These are phyloP conservation scores for Trichoderma sp. DNA, from an alignment of 2,329 filamentous ascomycete genomes.

Conservation along the genomic window DNA sequence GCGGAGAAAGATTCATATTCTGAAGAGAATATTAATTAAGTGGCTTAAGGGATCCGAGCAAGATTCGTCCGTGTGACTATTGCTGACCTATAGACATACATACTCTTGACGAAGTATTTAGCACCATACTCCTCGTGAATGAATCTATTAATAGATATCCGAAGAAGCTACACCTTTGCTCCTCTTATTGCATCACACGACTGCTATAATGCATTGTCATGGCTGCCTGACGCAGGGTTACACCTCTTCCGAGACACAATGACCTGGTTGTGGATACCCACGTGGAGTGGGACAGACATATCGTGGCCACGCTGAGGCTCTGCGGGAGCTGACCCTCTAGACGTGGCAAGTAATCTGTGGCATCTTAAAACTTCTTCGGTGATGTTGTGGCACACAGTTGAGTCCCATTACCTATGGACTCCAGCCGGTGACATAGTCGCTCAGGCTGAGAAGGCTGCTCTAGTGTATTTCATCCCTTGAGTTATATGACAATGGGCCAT, in stretches of 20 bases:
- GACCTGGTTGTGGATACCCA: background rate
- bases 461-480: background rate
- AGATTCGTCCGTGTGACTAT: background rate
- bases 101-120: background rate
- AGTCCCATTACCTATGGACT: background rate
- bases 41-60: background rate
- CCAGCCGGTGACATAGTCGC: background rate
- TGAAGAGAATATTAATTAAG: background rate
- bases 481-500: background rate
- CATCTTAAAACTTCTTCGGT: background rate
- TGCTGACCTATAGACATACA: background rate
- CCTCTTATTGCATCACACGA: background rate
- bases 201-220: background rate
- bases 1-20: background rate
- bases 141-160: background rate
- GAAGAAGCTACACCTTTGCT: background rate
- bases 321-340: background rate
- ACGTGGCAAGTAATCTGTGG: background rate
- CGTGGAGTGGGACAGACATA: background rate
- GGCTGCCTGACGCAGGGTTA: background rate
- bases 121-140: background rate
- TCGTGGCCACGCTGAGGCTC: background rate
- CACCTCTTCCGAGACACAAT: background rate
- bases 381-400: background rate
- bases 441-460: background rate